Percentiles rank a stretch among this genome's conserved stretches.
Evolutionary conservation across 345 rosid genomes (phyloP).

Genomic region (Eucalyptus microcorys): DNA sequence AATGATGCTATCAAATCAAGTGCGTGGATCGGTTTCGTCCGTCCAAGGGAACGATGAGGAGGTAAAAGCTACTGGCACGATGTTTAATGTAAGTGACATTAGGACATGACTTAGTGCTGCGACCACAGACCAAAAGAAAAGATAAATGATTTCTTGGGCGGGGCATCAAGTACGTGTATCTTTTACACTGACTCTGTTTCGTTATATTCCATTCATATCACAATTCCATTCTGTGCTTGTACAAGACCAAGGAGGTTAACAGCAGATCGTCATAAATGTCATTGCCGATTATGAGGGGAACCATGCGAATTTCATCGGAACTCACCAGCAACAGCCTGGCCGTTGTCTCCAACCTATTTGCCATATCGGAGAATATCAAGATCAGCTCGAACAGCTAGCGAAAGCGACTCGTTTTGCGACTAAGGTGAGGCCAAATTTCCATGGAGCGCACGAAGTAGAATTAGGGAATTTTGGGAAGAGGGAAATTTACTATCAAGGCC

Average conservation of each 20-base stretch:
- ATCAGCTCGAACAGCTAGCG: neutral
- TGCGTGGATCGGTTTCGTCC: slow-evolving; percentile 34
- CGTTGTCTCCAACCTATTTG: neutral
- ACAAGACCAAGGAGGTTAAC: slow-evolving; percentile 8
- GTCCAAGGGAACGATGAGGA: slow-evolving; percentile 30
- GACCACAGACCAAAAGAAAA: too few species aligned
- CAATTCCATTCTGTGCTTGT: slow-evolving; percentile 7
- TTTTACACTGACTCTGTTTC: too few species aligned
- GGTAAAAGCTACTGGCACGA: neutral
- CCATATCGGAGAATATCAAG: neutral
- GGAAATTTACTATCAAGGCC: too few species aligned
- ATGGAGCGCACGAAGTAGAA: slow-evolving; percentile 1
- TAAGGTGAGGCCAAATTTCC: neutral
- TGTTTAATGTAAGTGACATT: neutral
- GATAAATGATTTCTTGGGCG: too few species aligned
- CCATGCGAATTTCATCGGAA: slow-evolving; percentile 13
- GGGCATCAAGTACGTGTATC: too few species aligned
- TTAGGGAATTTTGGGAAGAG: slow-evolving; percentile 9
- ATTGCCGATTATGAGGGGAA: neutral
- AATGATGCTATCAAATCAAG: slow-evolving; percentile 2
- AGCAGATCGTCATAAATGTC: neutral
- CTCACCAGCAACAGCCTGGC: slow-evolving; percentile 21
- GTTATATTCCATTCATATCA: too few species aligned
- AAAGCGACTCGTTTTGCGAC: neutral
- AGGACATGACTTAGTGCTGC: too few species aligned